These are phyloP conservation scores for Phytopythium ostracodes DNA, from an alignment of 352 stramenopile species.

Conservation along the genomic window DNA sequence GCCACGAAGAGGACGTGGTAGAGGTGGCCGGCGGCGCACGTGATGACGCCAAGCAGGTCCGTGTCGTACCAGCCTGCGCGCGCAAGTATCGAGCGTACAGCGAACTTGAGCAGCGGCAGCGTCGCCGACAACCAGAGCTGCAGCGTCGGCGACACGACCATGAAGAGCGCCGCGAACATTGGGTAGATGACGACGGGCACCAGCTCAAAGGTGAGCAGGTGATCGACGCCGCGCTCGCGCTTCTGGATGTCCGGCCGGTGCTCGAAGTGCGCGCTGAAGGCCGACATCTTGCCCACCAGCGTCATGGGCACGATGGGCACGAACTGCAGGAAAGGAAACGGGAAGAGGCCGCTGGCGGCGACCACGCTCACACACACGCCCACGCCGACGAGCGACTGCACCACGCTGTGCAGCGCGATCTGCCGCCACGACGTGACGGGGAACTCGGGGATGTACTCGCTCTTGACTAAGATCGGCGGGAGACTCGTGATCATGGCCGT, in stretches of 20 bases:
- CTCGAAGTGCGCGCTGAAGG: slow-evolving; percentile 10
- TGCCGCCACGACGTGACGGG: slow-evolving; percentile 10
- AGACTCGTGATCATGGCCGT: slow-evolving; percentile 13
- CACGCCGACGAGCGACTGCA: slow-evolving; percentile 17
- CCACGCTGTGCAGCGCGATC: slow-evolving; percentile 6
- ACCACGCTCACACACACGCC: slow-evolving; percentile 16
- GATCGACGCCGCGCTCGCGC: slow-evolving; percentile 20
- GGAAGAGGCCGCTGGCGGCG: slow-evolving; percentile 19
- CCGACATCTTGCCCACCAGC: slow-evolving; percentile 6
- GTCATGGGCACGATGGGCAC: slow-evolving; percentile 15
- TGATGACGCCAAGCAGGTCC: slow-evolving; percentile 28
- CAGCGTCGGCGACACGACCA: slow-evolving; percentile 14
- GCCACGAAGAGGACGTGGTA: slow-evolving; percentile 44
- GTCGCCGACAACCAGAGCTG: slow-evolving; percentile 30
- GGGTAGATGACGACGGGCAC: slow-evolving; percentile 31
- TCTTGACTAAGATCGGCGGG: slow-evolving; percentile 10
- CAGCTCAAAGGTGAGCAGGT: slow-evolving; percentile 16
- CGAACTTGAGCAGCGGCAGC: slow-evolving; percentile 34
- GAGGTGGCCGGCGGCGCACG: slow-evolving; percentile 22
- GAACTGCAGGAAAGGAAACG: slow-evolving; percentile 24
- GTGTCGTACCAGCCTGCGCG: slow-evolving; percentile 18
- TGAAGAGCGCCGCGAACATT: slow-evolving; percentile 30
- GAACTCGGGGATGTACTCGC: slow-evolving; percentile 25
- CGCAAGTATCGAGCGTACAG: slow-evolving; percentile 12
- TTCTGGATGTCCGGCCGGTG: slow-evolving; percentile 11